Base-by-base conservation (phyloP, 495 filamentous ascomycete genomes). In the Baudoinia panamericana region DNA sequence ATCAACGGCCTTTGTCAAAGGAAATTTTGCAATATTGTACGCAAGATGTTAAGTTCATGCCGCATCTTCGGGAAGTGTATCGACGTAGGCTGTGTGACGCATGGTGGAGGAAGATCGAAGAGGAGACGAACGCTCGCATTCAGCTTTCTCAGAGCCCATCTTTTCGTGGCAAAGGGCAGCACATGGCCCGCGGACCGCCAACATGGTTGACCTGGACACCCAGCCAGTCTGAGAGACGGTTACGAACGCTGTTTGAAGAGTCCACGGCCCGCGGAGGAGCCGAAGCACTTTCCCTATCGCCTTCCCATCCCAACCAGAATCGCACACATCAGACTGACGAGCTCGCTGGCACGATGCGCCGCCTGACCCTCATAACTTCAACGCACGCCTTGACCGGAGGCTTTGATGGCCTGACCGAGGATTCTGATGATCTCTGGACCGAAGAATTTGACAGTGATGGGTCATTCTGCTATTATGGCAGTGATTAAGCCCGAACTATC, bases 31-130 rank as follows among this genome's bases (percentile, higher is more conserved):
- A 6, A 4, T 39, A 39, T 24, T 39, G 36, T 16, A 16, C 17
- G 4, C 21, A 28, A n/a, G 36, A 39, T 28, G 36, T 39, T 5
- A 6, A 4, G 20, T 28, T 26, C 16, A 25, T 39, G 20, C 36
- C 36, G 23, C 8, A 8, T 16, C 30, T 33, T 6, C 30, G 30
- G 7, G 30, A 33, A 6, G 8, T 33, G 10, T 33, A 33, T 16
- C 30, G 30, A 8, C 8, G 8, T 9, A 33, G 17, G 15, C 15
- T 33, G 15, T 33, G 30, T 16, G 30, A 33, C 30, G 30, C 30
- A 33, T 33, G 30, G 30, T 33, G 30, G 30, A 33, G 30, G 30
- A 33, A 16, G 30, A 33, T 33, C 30, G 15, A 8, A 16, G 15
- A 8, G 7, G 30, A 33, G 30, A 33, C 30, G 7, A 6, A 8